Evolutionary conservation across 441 rosid species (phyloP).

Genomic region (Breynia disticha): DNA sequence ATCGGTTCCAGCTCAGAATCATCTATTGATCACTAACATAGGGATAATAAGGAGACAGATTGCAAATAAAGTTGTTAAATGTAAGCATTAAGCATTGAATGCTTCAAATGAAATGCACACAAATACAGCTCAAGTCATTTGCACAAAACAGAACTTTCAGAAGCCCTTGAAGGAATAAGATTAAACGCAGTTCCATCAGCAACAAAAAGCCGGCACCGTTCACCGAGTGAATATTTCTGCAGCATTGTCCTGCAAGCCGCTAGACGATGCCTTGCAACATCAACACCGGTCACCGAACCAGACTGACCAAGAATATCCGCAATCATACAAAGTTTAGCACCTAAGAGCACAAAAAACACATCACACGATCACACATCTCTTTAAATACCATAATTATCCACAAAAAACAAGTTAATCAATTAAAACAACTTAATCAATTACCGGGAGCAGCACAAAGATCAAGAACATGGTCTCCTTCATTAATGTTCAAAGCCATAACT

Average conservation of each 20-base stretch:
- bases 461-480: conserved; percentile 77
- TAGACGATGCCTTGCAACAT: conserved; percentile 74
- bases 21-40: conserved; percentile 45
- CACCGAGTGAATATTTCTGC: conserved; percentile 62
- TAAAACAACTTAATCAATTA: conserved; percentile 9
- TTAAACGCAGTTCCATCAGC: conserved; percentile 77
- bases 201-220: conserved; percentile 66
- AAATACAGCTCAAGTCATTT: conserved; percentile 13
- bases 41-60: conserved; percentile 10
- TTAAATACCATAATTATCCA: background rate
- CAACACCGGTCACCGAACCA: conserved; percentile 81
- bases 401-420: too few relatives aligned
- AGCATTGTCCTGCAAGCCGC: conserved; percentile 88
- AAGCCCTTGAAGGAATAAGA: conserved; percentile 34
- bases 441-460: conserved; percentile 96
- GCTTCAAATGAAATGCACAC: conserved; percentile 4
- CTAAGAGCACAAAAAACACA: conserved; percentile 22
- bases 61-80: background rate
- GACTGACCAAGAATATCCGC: conserved; percentile 57
- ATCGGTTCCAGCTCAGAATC: conserved; percentile 29
- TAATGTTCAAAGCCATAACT: conserved; percentile 52
- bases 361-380: background rate
- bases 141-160: conserved; percentile 32
- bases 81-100: conserved; percentile 4
- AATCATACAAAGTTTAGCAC: conserved; percentile 93